Evolutionary conservation across 768 basidiomycete species (phyloP).

Genomic region (Leccinum rimulosum): DNA sequence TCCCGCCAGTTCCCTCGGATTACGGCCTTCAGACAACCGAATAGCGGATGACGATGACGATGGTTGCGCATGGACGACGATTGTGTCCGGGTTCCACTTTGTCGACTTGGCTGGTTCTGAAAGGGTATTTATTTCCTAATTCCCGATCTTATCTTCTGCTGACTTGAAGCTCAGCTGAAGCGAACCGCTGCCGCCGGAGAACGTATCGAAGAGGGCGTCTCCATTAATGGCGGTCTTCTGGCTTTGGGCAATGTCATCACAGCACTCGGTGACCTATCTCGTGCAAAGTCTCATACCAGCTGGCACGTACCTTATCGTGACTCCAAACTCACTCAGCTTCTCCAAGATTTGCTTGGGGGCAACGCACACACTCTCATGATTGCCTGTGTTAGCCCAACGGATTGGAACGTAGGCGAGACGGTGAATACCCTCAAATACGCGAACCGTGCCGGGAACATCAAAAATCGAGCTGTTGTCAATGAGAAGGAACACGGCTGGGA

Average conservation of each 20-base stretch:
- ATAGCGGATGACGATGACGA: constrained; percentile 52
- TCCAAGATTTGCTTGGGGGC: too few species aligned
- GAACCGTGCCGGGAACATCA: too few species aligned
- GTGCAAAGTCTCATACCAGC: constrained; percentile 77
- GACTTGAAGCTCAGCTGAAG: constrained; percentile 62
- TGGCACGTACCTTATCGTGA: constrained; percentile 51
- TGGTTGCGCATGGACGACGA: constrained; percentile 80
- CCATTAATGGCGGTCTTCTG: constrained; percentile 94
- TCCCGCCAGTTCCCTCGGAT: constrained; percentile 76
- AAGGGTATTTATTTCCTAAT: constrained; percentile 49
- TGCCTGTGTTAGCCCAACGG: too few species aligned
- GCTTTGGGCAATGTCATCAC: constrained; percentile 99
- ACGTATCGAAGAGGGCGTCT: constrained; percentile 97
- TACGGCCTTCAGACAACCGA: constrained; percentile 50
- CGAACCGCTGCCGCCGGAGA: constrained; percentile 95
- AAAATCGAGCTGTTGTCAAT: too few species aligned
- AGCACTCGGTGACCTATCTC: constrained; percentile 89
- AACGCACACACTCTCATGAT: too few species aligned
- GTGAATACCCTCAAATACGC: too few species aligned
- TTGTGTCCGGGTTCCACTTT: constrained; percentile 96
- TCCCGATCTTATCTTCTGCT: constrained; percentile 12
- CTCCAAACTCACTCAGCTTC: too few species aligned
- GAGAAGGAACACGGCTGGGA: too few species aligned
- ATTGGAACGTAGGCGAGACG: too few species aligned
- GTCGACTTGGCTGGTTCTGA: constrained; percentile 98